Base-by-base conservation (phyloP, 305 asterid species). In the Ajuga reptans region DNA sequence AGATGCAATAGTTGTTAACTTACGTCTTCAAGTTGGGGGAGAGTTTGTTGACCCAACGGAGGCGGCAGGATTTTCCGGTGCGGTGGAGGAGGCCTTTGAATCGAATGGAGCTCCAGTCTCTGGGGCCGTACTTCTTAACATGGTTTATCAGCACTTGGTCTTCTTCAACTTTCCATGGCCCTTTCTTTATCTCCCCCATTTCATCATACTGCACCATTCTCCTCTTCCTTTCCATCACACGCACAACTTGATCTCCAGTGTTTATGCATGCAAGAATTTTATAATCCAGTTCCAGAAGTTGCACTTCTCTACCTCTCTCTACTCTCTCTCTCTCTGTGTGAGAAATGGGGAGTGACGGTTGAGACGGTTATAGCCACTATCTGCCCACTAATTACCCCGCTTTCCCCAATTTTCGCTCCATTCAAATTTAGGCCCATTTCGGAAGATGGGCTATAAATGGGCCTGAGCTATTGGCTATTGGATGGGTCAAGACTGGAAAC, bases 51-150 rank as follows among this genome's bases (percentile, higher is more conserved):
- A 92, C 98, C 97, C 98, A 92, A 10, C 98, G 93, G 69, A 92
- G 96, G 57, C 97, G 91, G 68, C 98, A 92, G 12, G 98, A 92
- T 57, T 92, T 92, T n/a, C 96, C 98, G 59, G 96, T 88, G 5
- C 98, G 84, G 14, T 72, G 80, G 64, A 92, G 64, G 15, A 92
- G 92, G 50, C 97, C 98, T 82, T 90, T 92, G 95, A 93, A 88
- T 88, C 92, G 98, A 92, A 92, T 83, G 92, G 97, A 90, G 95
- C 96, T 92, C 98, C 97, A 92, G 67, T 90, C 93, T 62, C 93
- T 47, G 2, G 97, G 89, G 11, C 98, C 98, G 58, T 84, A 76
- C 24, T 84, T 90, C 29, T 64, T 81, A 8, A 92, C 96, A 71
- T 92, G 98, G 49, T 84, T 83, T 1, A 85, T 66, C 56, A 92